Conservation (phyloP, 352 stramenopile genomes). For the Phytopythium helicoides region DNA sequence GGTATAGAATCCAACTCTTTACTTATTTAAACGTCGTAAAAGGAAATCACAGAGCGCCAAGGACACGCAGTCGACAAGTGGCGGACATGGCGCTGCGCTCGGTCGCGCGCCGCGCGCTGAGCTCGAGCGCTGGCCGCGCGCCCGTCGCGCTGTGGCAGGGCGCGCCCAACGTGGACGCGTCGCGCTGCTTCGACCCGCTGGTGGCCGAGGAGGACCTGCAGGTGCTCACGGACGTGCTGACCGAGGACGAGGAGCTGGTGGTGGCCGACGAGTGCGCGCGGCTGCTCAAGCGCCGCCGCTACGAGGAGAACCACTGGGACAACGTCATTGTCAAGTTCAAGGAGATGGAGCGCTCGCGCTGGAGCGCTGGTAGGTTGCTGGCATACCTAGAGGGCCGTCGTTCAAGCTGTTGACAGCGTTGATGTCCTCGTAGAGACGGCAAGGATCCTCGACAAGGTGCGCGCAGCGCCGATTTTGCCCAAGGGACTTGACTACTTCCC, state of each 20-base stretch:
- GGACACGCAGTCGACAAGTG: no score
- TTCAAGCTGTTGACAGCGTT: no score
- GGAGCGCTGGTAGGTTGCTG: constrained; percentile 37
- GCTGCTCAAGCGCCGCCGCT: constrained; percentile 68
- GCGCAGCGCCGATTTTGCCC: constrained; percentile 55
- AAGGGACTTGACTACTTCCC: constrained; percentile 64
- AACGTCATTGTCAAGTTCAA: constrained; percentile 87
- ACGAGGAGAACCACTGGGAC: constrained; percentile 84
- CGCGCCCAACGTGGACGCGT: constrained; percentile 54
- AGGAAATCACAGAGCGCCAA: no score
- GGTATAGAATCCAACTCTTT: background rate
- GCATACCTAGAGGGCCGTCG: no score
- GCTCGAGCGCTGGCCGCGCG: constrained; percentile 8
- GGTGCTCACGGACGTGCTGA: constrained; percentile 68
- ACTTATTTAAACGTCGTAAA: background rate
- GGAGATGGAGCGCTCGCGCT: constrained; percentile 84
- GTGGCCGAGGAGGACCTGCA: constrained; percentile 61
- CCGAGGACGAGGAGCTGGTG: constrained; percentile 65
- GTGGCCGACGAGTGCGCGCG: constrained; percentile 68
- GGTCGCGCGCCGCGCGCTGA: constrained; percentile 10
- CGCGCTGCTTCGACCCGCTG: constrained; percentile 47
- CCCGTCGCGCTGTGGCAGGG: constrained; percentile 19
- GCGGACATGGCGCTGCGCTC: background rate
- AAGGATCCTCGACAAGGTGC: constrained; percentile 62
- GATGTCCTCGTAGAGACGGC: constrained; percentile 52